These are phyloP conservation scores for Moricandia moricandioides DNA, from an alignment of 345 rosid species.

Conservation along the genomic window DNA sequence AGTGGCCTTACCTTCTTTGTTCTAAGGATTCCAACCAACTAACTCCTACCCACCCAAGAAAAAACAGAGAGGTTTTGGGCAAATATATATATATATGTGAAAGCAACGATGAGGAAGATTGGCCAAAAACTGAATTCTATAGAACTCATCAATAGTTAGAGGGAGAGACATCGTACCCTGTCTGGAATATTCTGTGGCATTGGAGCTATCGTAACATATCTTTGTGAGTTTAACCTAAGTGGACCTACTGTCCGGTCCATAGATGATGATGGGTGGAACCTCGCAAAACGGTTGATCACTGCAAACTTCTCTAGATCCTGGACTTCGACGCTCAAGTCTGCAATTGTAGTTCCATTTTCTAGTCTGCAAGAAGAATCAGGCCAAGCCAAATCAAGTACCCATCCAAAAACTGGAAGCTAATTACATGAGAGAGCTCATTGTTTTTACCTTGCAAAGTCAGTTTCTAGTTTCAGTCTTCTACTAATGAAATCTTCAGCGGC, in stretches of 20 bases:
- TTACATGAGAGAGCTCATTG: neutral
- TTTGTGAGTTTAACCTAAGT: slow-evolving; percentile 55
- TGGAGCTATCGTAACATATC: slow-evolving; percentile 81
- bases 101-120: slow-evolving; percentile 10
- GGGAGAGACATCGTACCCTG: slow-evolving; percentile 46
- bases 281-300: slow-evolving; percentile 85
- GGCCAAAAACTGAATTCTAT: slow-evolving; percentile 20
- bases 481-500: slow-evolving; percentile 57
- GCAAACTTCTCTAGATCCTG: slow-evolving; percentile 79
- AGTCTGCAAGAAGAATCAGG: slow-evolving; percentile 46
- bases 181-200: slow-evolving; percentile 53
- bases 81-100: neutral
- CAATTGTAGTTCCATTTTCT: slow-evolving; percentile 61
- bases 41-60: slow-evolving; percentile 22
- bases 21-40: neutral
- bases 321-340: slow-evolving; percentile 73
- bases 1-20: no score
- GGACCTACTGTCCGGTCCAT: slow-evolving; percentile 44
- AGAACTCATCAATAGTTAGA: slow-evolving; percentile 40
- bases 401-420: neutral
- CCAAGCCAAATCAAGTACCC: neutral
- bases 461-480: slow-evolving; percentile 62
- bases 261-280: slow-evolving; percentile 57
- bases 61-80: neutral
- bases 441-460: slow-evolving; percentile 54